Percentiles rank a stretch among this genome's conserved stretches.
Conservation (phyloP, 805 yeast species). For the Suhomyces prunicola region DNA sequence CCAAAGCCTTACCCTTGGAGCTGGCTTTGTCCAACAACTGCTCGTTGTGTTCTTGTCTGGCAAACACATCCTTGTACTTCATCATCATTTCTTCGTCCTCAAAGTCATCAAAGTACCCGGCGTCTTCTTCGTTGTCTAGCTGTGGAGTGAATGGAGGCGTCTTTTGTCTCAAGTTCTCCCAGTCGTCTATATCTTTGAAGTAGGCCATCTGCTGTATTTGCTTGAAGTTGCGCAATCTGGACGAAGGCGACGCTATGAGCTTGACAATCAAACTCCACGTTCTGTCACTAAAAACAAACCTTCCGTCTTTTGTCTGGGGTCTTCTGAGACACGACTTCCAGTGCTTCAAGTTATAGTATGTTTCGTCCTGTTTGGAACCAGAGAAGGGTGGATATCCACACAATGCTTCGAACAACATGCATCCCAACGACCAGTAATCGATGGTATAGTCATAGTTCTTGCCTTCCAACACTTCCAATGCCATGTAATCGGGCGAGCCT, state of each 20-base stretch:
- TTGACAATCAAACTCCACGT: slow-evolving; percentile 88
- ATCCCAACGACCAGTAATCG: slow-evolving; percentile 98
- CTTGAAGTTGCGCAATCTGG: slow-evolving; percentile 72
- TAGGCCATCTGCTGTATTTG: slow-evolving; percentile 79
- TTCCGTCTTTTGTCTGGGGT: slow-evolving; percentile 89
- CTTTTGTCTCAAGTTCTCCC: slow-evolving; percentile 63
- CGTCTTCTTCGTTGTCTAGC: slow-evolving; percentile 94
- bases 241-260: slow-evolving; percentile 74
- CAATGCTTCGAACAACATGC: slow-evolving; percentile 92
- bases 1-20: slow-evolving; percentile 46
- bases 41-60: slow-evolving; percentile 84
- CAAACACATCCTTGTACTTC: slow-evolving; percentile 94
- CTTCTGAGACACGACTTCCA: slow-evolving; percentile 88
- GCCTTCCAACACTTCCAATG: slow-evolving; percentile 93
- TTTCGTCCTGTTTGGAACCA: slow-evolving; percentile 90
- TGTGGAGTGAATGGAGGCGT: slow-evolving; percentile 97
- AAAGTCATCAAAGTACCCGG: slow-evolving; percentile 98
- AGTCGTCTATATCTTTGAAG: slow-evolving; percentile 73
- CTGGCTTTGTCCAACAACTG: slow-evolving; percentile 62
- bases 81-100: slow-evolving; percentile 96
- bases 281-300: slow-evolving; percentile 90
- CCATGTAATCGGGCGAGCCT: slow-evolving; percentile 99
- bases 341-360: slow-evolving; percentile 86
- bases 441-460: slow-evolving; percentile 91
- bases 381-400: slow-evolving; percentile 98